Conservation (phyloP, 495 filamentous ascomycete genomes). For the Cryomyces minteri region DNA sequence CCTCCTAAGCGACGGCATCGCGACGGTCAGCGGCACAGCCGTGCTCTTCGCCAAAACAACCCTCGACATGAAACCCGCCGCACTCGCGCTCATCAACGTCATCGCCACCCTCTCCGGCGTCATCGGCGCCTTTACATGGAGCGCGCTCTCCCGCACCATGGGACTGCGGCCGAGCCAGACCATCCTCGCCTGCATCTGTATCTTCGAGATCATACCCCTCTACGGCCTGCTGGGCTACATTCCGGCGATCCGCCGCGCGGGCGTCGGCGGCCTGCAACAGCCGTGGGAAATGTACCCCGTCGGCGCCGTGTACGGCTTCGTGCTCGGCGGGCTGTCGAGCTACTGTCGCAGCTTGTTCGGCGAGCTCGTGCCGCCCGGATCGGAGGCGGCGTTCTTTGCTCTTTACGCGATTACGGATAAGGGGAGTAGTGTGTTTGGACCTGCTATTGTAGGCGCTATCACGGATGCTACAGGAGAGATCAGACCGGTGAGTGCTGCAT, state of each 20-base stretch:
- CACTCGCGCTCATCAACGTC: conserved; percentile 84
- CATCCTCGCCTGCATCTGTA: conserved; percentile 69
- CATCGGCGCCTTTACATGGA: conserved; percentile 79
- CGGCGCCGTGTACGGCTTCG: conserved; percentile 78
- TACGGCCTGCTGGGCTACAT: conserved; percentile 86
- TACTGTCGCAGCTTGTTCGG: conserved; percentile 90
- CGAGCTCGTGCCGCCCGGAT: conserved; percentile 82
- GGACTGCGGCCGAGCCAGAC: conserved; percentile 61
- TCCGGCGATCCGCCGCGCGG: conserved; percentile 54
- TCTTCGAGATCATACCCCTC: conserved; percentile 83
- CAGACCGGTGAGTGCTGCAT: conserved; percentile 30
- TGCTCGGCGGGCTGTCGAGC: conserved; percentile 79
- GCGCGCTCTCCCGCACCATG: conserved; percentile 46
- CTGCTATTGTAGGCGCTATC: conserved; percentile 80
- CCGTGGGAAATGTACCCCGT: conserved; percentile 96
- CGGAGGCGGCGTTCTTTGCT: conserved; percentile 89
- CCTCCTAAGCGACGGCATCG: conserved; percentile 80
- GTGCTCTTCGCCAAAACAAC: conserved; percentile 92
- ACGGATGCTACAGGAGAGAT: conserved; percentile 84
- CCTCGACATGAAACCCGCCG: conserved; percentile 72
- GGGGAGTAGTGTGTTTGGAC: conserved; percentile 84
- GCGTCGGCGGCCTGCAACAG: conserved; percentile 69
- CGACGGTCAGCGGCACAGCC: conserved; percentile 86
- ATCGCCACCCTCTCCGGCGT: conserved; percentile 72
- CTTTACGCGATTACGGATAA: conserved; percentile 97